Evolutionary conservation across 2,329 filamentous ascomycete species (phyloP).

Genomic region (Fusarium metavorans): DNA sequence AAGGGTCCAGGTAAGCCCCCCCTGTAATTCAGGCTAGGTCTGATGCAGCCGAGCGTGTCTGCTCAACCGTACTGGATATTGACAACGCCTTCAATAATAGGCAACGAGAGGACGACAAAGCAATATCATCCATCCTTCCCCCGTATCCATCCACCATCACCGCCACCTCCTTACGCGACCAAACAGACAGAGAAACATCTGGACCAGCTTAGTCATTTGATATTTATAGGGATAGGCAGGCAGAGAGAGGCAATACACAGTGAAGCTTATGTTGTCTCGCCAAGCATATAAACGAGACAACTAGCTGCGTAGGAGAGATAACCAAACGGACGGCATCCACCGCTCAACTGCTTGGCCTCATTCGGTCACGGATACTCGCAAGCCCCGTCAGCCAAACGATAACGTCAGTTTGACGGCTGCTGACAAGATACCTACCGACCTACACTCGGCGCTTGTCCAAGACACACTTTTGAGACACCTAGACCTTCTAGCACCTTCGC

Average conservation of each 20-base stretch:
- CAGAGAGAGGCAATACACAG: not conserved
- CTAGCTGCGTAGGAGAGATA: not conserved
- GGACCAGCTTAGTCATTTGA: constrained; percentile 5
- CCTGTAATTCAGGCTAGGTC: not conserved
- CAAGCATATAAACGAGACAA: constrained; percentile 12
- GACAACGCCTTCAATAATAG: not conserved
- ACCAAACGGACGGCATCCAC: constrained; percentile 6
- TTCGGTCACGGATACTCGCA: not conserved
- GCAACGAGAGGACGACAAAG: constrained; percentile 6
- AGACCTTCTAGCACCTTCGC: constrained; percentile 1
- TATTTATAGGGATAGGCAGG: constrained; percentile 8
- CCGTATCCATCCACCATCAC: constrained; percentile 1
- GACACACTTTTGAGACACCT: not conserved
- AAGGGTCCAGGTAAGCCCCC: not conserved
- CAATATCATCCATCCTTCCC: not conserved
- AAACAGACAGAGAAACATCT: not conserved
- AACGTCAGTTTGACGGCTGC: constrained; percentile 5
- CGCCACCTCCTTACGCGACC: constrained; percentile 7
- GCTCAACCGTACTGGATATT: not conserved
- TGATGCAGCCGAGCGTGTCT: not conserved
- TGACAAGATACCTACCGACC: constrained; percentile 8
- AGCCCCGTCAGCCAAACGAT: not conserved
- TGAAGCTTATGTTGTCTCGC: not conserved
- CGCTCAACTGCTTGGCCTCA: not conserved
- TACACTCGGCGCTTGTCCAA: not conserved